Percentiles rank a stretch among this genome's conserved stretches.
Evolutionary conservation across 495 filamentous ascomycete genomes (phyloP).

Genomic region (Neurospora sublineolata): DNA sequence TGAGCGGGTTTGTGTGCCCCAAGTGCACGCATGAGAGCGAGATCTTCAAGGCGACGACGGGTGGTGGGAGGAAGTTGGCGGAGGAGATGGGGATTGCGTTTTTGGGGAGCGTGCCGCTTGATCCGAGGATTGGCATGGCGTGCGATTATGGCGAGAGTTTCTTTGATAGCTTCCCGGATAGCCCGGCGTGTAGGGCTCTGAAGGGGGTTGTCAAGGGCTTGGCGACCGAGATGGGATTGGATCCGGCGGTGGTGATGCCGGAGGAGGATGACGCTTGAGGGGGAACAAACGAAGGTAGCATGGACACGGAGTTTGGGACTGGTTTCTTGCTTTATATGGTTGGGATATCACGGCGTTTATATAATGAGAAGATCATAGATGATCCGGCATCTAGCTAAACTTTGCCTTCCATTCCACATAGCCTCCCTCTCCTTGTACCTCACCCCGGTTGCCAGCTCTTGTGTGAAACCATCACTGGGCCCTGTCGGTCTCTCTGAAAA

Average conservation of each 20-base stretch:
- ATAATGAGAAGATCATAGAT: constrained; percentile 2
- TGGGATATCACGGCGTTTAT: neutral
- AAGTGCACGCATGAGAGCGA: constrained; percentile 70
- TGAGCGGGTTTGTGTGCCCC: constrained; percentile 91
- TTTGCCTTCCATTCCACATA: neutral
- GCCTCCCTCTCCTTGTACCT: neutral
- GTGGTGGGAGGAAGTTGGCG: constrained; percentile 68
- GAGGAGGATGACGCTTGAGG: constrained; percentile 14
- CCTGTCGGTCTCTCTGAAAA: neutral
- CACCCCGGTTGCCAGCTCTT: neutral
- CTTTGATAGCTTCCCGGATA: constrained; percentile 85
- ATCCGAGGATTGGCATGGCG: constrained; percentile 88
- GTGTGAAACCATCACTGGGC: neutral
- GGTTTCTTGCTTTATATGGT: neutral
- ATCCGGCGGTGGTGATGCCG: constrained; percentile 25
- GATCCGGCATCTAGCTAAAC: neutral
- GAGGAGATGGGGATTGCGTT: constrained; percentile 79
- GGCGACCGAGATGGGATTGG: constrained; percentile 49
- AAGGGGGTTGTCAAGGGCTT: constrained; percentile 63
- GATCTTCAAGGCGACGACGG: constrained; percentile 87
- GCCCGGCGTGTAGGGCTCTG: constrained; percentile 71
- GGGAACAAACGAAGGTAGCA: neutral
- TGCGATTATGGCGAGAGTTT: constrained; percentile 97
- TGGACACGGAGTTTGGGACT: neutral
- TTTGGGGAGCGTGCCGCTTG: constrained; percentile 81